phyloP scores from a whole-genome alignment of 257 asterid species.

The Osmanthus fragrans region DNA sequence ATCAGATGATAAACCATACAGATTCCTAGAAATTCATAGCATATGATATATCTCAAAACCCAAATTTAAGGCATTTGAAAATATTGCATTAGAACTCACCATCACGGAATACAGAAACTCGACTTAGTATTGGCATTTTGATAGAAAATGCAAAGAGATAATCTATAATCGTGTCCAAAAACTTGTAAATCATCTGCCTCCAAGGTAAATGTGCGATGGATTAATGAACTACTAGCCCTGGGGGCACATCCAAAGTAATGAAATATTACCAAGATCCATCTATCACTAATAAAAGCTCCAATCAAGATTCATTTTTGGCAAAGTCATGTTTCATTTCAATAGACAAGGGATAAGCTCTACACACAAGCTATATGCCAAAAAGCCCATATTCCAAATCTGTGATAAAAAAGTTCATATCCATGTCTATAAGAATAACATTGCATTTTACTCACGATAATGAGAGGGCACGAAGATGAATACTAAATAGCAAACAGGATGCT shows the following conservation, averaged over 20 bases:
- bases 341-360: no score
- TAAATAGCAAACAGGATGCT: slow-evolving; percentile 20
- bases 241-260: no score
- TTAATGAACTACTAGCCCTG: slow-evolving; percentile 68
- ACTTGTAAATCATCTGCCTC: slow-evolving; percentile 99
- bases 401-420: background rate
- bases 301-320: background rate
- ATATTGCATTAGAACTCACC: slow-evolving; percentile 54
- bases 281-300: background rate
- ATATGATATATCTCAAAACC: background rate
- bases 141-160: slow-evolving; percentile 95
- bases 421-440: background rate
- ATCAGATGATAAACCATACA: background rate
- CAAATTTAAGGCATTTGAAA: no score
- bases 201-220: slow-evolving; percentile 98
- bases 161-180: slow-evolving; percentile 83
- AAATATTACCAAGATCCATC: no score
- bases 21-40: background rate
- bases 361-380: background rate
- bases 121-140: slow-evolving; percentile 88
- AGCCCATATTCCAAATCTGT: background rate
- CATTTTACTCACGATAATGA: background rate
- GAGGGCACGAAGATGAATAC: background rate
- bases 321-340: no score
- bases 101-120: slow-evolving; percentile 98